Evolutionary conservation across 208 protist species (phyloP), one percentile per base, ranked within the genome.

Genomic region (Trypanosoma mega): DNA sequence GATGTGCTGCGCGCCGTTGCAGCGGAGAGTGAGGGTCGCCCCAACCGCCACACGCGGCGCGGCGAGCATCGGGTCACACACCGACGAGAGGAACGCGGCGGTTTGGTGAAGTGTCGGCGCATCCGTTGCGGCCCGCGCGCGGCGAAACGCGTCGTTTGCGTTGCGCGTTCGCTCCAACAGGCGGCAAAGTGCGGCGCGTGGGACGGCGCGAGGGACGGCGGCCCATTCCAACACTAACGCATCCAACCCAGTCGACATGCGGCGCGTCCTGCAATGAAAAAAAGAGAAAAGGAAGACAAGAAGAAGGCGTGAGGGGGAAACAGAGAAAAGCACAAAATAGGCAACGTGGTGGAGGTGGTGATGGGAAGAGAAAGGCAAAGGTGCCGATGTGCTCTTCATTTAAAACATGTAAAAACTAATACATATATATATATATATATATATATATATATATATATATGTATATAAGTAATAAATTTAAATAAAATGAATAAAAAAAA

Each of bases 181-280:
- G 39, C 64, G 60, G 18, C 47, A 47, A 39, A 68, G 68, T 8
- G 66, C 50, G 4, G 66, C 48, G 8, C 63, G 68, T 7, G 68
- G 18, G 37, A 84, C 24, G 0, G 63, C 56, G 39, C 57, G 39
- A 39, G 39, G 48, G 2, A 24, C 37, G 20, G 55, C 51, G 20
- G 79, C 41, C 72, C 78, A 84, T 34, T 72, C 47, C 20, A 75
- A 29, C n/a, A 84, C 60, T 48, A 79, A 51, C 37, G 74, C 57
- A 33, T 83, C 68, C 46, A 74, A 64, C n/a, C 43, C 26, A 29
- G 39, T 16, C 12, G n/a, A 26, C 11, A 26, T n/a, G n/a, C n/a
- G n/a, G n/a, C n/a, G n/a, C n/a, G n/a, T n/a, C n/a, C n/a, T n/a
- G n/a, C n/a, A 45, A 53, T 39, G 24, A 29, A 51, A 49, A 41